Evolutionary conservation across 2,329 filamentous ascomycete species (phyloP), one percentile per base, ranked within the genome.

Genomic region (Chaetomium olivaceum): DNA sequence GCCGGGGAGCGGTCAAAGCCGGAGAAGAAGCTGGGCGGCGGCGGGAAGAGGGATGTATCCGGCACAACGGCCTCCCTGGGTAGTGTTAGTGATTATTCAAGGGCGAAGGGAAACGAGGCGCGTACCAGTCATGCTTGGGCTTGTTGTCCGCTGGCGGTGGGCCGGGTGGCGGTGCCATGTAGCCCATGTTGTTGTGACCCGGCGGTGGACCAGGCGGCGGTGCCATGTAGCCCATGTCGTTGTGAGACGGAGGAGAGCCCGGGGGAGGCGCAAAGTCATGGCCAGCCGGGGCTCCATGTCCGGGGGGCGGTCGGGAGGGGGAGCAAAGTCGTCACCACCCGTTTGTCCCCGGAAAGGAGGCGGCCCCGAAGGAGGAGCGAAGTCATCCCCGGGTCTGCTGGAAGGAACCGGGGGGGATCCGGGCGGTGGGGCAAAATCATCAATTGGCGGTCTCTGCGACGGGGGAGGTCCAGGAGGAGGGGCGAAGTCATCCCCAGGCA

Each of bases 31-130:
- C 85, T 84, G 0, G 91, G 91, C 0, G 91, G 91, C 0, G 90
- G 90, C 1, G 90, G 90, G 52, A 93, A 85, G 11, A 91, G 82
- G 0, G 89, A 82, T 1, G 87, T 92, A 75, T 93, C 90, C 0
- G 90, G 89, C 1, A 92, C 89, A 3, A 88, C 85, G 7, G 83
- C 74, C 70, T 88, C 82, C 91, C 65, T 67, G 62, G 33, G 21
- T 12, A 11, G 43, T 57, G 43, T 62, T 56, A 57, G 33, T 33
- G 39, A 9, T 11, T 8, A 33, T n/a, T 29, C n/a, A 7, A 12
- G 8, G 23, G n/a, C 21, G 16, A 9, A 25, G 16, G 4, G 52
- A 5, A 16, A 9, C 27, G 25, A 27, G 21, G 16, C 9, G 52
- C 60, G 1, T 52, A 66, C 64, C 91, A 93, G 77, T 91, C 87